Evolutionary conservation across 2,329 filamentous ascomycete species (phyloP), one percentile per base, ranked within the genome.

Genomic region (Fonsecaea nubica): DNA sequence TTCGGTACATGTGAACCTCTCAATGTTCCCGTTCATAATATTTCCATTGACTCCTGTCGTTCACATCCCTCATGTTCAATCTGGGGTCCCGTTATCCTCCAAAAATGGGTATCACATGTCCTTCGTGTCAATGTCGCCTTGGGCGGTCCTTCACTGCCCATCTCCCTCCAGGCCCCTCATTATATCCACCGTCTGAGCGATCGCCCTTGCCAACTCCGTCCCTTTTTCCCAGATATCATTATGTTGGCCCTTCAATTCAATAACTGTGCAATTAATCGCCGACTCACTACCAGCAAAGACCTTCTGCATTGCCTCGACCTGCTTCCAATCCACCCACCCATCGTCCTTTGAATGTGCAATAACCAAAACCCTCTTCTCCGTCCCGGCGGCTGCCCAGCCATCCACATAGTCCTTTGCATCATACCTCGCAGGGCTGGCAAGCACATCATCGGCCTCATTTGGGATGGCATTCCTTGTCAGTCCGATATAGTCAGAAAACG

Each of bases 241-340:
- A 74, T 82, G 80, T 21, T 70, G 65, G 10, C 78, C 80, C 33
- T 73, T 69, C 35, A 82, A 71, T 64, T 77, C 74, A 13, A 68
- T 30, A 1, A 73, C 32, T 2, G 75, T 40, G 1, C 83, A 76
- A 74, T 72, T 56, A 15, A 81, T 56, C 9, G 15, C 72, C 75
- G 75, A 80, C 84, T 76, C 83, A 83, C 80, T 45, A 75, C 79
- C 73, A 77, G 83, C 75, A 80, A 86, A 76, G 76, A 81, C 76
- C 76, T 83, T 69, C 81, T 83, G 73, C 84, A 87, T 81, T 2
- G 57, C 72, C 52, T 77, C 74, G 6, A 75, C 58, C 69, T 83
- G 81, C 1, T 65, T 69, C 53, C 67, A 64, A 72, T 81, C 78
- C 8, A 82, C 78, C 38, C 82, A 70, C 48, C 73, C 76, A 73